Percentiles rank a stretch among this genome's conserved stretches.
Evolutionary conservation across 441 rosid species (phyloP).

Genomic region (Populus trichocarpa): DNA sequence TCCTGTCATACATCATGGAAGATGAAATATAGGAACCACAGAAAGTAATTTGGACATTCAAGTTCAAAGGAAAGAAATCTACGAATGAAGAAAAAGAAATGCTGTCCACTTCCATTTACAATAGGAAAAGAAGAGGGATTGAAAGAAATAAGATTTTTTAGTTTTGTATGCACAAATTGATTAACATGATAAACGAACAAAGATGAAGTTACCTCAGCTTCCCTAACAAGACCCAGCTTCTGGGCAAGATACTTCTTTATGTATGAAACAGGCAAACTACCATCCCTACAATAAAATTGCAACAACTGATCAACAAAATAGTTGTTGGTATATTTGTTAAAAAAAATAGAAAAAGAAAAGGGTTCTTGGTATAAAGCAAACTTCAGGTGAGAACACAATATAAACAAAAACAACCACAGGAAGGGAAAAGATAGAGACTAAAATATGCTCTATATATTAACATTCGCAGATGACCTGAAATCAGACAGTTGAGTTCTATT

Average conservation of each 20-base stretch:
- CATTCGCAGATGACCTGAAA: neutral
- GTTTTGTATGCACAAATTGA: neutral
- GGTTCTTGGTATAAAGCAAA: too few relatives aligned
- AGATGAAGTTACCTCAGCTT: conserved; percentile 36
- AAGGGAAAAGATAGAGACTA: neutral
- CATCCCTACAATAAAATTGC: conserved; percentile 28
- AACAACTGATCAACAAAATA: neutral
- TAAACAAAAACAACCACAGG: neutral
- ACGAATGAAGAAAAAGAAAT: neutral
- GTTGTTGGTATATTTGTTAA: too few relatives aligned
- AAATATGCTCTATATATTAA: neutral
- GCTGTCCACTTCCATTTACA: neutral
- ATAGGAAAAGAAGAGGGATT: neutral
- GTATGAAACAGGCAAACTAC: conserved; percentile 32
- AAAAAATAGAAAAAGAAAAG: too few relatives aligned
- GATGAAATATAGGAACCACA: neutral
- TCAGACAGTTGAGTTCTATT: neutral
- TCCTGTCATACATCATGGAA: neutral
- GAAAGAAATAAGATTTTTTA: neutral
- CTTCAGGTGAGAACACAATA: neutral
- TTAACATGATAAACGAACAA: neutral
- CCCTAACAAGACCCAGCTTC: conserved; percentile 39
- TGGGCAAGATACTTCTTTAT: conserved; percentile 38
- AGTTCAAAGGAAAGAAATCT: neutral
- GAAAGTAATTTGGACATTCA: neutral